Conservation (phyloP, 257 asterid genomes). For the Jasminum sambac region DNA sequence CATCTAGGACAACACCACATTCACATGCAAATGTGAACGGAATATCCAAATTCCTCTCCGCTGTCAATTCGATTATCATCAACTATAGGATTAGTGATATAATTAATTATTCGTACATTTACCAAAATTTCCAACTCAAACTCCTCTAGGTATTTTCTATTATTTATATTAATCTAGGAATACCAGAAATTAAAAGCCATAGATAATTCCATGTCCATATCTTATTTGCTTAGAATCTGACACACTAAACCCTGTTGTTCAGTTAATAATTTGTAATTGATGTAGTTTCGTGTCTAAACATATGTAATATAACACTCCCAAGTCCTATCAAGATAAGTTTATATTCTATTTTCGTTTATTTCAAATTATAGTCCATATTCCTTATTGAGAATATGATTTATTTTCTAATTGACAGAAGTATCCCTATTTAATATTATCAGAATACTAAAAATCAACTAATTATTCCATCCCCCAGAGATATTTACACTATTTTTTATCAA, state of each 20-base stretch:
- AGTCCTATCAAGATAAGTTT: too few species aligned
- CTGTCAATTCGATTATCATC: neutral
- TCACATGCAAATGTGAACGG: neutral
- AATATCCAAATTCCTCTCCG: neutral
- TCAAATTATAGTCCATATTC: too few species aligned
- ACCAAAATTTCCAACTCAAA: slow-evolving; percentile 1
- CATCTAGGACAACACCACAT: neutral
- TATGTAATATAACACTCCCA: too few species aligned
- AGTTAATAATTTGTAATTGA: neutral
- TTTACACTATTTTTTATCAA: too few species aligned
- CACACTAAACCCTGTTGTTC: too few species aligned
- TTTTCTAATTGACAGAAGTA: too few species aligned
- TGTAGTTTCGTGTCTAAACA: neutral
- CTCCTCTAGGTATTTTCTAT: neutral
- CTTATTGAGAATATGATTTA: too few species aligned
- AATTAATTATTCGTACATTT: neutral
- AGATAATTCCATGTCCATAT: neutral
- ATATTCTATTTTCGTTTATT: too few species aligned
- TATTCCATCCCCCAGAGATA: too few species aligned
- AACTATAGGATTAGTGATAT: neutral
- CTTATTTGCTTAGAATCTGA: neutral
- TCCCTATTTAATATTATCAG: too few species aligned
- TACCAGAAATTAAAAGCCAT: too few species aligned
- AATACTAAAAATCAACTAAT: too few species aligned
- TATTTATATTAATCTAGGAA: neutral